Evolutionary conservation across 768 basidiomycete genomes (phyloP).

Genomic region (Rhodotorula kratochvilovae): DNA sequence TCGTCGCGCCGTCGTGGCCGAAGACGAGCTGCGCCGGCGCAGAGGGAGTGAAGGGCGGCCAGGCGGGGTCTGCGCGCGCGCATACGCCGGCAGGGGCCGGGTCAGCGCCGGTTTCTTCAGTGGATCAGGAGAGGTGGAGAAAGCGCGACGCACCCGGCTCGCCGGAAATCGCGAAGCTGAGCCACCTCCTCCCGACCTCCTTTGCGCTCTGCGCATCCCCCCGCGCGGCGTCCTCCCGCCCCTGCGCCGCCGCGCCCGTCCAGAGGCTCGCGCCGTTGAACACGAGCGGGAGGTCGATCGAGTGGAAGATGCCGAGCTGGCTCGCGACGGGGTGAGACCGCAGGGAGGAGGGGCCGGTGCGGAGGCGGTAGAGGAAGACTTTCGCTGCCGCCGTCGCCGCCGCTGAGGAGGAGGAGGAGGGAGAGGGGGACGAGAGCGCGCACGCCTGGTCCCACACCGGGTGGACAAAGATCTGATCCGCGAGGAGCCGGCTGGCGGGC

Average conservation of each 20-base stretch:
- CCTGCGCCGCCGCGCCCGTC: background rate
- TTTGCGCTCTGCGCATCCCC: conserved; percentile 2
- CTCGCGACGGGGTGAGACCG: background rate
- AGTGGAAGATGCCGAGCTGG: conserved; percentile 11
- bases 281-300: conserved; percentile 31
- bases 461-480: conserved; percentile 36
- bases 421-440: background rate
- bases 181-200: conserved; percentile 17
- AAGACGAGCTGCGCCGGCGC: conserved; percentile 20
- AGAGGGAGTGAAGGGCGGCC: conserved; percentile 7
- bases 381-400: background rate
- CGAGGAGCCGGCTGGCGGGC: conserved; percentile 13
- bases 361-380: background rate
- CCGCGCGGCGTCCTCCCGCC: background rate
- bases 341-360: background rate
- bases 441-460: conserved; percentile 28
- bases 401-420: background rate
- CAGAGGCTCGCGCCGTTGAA: conserved; percentile 28
- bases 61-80: conserved; percentile 4
- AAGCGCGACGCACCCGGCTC: conserved; percentile 20
- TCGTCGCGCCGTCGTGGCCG: background rate
- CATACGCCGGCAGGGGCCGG: too few species aligned
- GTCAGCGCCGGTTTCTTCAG: too few species aligned
- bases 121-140: too few species aligned
- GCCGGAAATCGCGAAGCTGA: conserved; percentile 13